Evolutionary conservation across 2,329 filamentous ascomycete species (phyloP), one percentile per base, ranked within the genome.

Genomic region (Fusarium marasasianum): DNA sequence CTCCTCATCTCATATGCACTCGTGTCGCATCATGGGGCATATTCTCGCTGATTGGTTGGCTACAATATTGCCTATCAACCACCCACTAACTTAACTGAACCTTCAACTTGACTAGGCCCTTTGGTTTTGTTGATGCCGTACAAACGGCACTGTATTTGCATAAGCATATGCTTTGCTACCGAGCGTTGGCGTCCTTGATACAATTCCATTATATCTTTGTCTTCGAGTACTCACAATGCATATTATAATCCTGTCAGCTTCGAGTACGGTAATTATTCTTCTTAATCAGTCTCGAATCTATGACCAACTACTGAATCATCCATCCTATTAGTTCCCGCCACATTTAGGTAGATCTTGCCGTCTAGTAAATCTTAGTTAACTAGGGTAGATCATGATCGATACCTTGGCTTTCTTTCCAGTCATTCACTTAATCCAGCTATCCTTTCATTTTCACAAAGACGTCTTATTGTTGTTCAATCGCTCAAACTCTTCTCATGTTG

Each of bases 31-130:
- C 44, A 54, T 55, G 43, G 43, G 47, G 24, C 29, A 50, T 24
- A 47, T 50, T 71, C 65, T 69, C 53, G 58, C 68, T 73, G 71
- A 74, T 75, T 76, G 71, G 74, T 56, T 60, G 72, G 47, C 65
- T 77, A 77, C 71, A 76, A 69, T 43, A 56, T 41, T 41, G 29
- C 59, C 58, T 56, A 55, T 56, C 63, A 63, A 65, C 43, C 55
- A 43, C 48, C 35, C 26, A 51, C 57, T 22, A 41, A 56, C 58
- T 43, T 22, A 45, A 56, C 58, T 43, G 24, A 24, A 35, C 54
- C 14, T 33, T 35, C 31, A 26, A 26, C 54, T 45, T 17, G 33
- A 29, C 41, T 20, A 48, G 48, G 15, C 15, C 20, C 33, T 45
- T 35, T 20, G 29, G 26, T 29, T 37, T 37, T 37, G n/a, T 26